phyloP scores from a whole-genome alignment of 768 basidiomycete species.

The Steccherinum ochraceum region DNA sequence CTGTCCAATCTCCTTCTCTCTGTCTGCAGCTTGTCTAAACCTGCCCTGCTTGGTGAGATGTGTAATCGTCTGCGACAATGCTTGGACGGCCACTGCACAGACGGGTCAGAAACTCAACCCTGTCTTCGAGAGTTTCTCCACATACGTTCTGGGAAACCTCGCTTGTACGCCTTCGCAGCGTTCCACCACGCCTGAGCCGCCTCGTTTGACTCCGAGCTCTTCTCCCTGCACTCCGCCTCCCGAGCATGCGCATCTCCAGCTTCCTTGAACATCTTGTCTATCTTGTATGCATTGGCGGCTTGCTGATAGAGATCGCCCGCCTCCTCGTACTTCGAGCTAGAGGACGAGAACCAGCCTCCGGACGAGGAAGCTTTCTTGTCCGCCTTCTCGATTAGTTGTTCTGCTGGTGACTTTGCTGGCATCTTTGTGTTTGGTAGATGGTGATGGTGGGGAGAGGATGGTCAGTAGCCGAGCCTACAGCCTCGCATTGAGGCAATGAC shows the following conservation, averaged over 20 bases:
- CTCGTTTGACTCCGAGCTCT: constrained; percentile 82
- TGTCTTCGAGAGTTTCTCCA: not conserved
- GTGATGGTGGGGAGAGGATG: not conserved
- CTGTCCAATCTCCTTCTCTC: constrained; percentile 95
- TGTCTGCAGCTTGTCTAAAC: constrained; percentile 95
- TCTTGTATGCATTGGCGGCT: constrained; percentile 88
- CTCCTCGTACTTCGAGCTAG: constrained; percentile 84
- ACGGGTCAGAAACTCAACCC: not conserved
- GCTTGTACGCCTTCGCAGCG: constrained; percentile 93
- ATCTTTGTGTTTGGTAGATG: constrained; percentile 29
- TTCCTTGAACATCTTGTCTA: constrained; percentile 88
- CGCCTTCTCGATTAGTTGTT: constrained; percentile 75
- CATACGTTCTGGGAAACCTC: constrained; percentile 78
- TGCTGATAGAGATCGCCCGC: constrained; percentile 94
- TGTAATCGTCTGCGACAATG: constrained; percentile 76
- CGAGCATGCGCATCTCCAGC: constrained; percentile 89
- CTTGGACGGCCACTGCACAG: constrained; percentile 76
- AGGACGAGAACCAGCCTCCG: constrained; percentile 82
- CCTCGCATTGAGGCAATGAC: not conserved
- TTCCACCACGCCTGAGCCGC: constrained; percentile 99
- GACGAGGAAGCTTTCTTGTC: constrained; percentile 89
- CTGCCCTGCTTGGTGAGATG: constrained; percentile 80
- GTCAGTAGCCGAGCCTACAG: not conserved
- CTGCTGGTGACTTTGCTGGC: constrained; percentile 74
- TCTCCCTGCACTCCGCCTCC: constrained; percentile 92